Evolutionary conservation across 2,329 filamentous ascomycete species (phyloP).

Genomic region (Aquanectria penicillioides): DNA sequence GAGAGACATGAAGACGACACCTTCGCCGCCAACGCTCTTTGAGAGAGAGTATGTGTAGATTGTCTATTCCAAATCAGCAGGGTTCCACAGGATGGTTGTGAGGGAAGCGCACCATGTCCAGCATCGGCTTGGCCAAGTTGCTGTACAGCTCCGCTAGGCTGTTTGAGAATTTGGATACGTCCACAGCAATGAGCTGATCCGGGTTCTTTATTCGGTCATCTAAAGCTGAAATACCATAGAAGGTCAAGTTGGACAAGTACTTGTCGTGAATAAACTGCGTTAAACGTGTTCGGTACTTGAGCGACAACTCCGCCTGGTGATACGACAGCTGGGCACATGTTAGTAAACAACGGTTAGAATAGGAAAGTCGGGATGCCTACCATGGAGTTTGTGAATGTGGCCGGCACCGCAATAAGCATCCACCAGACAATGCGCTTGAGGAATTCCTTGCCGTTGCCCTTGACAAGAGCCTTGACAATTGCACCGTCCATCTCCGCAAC

Average conservation of each 20-base stretch:
- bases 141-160: conserved; percentile 95
- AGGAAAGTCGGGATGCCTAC: conserved; percentile 57
- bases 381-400: conserved; percentile 99
- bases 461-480: conserved; percentile 90
- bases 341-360: conserved; percentile 10
- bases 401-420: conserved; percentile 97
- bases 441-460: conserved; percentile 91
- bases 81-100: background rate
- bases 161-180: conserved; percentile 96
- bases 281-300: conserved; percentile 91
- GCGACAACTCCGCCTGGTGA: conserved; percentile 92
- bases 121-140: conserved; percentile 91
- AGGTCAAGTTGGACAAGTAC: conserved; percentile 97
- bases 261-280: conserved; percentile 96
- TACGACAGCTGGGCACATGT: conserved; percentile 78
- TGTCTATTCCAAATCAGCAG: conserved; percentile 55
- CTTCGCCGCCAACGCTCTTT: conserved; percentile 94
- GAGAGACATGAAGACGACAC: conserved; percentile 93
- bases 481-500: conserved; percentile 96
- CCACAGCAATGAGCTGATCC: conserved; percentile 95
- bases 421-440: conserved; percentile 91
- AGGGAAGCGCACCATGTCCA: conserved; percentile 78
- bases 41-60: conserved; percentile 97
- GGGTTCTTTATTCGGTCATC: conserved; percentile 99
- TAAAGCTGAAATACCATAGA: conserved; percentile 93